Base-by-base conservation (phyloP, 2,329 filamentous ascomycete genomes). In the Hypoxylon sp. region DNA sequence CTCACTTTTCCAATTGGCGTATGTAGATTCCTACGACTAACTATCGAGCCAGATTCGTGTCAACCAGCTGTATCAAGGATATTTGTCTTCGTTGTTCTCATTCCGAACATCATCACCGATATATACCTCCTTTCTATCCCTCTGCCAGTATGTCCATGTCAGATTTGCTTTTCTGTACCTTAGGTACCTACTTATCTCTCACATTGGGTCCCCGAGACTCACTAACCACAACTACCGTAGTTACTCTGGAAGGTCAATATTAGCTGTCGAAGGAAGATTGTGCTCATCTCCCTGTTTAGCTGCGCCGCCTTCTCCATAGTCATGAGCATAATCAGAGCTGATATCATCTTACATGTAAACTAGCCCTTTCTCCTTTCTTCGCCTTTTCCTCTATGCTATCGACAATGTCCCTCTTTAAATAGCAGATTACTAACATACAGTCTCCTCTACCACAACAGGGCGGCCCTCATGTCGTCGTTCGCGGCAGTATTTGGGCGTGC, bases 261-360 rank as follows among this genome's bases (percentile, higher is more conserved):
- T 16, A 75, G 74, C n/a, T 70, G 76, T 57, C 48, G 58, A 9
- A 55, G 61, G 27, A 85, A 85, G 65, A 51, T 81, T 8, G 75
- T 80, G 45, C 76, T 85, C 32, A 75, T 83, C 27, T 54, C 80
- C 14, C 76, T 85, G 45, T 85, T 85, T 71, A 79, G 80, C 55
- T 83, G 82, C 19, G 83, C 81, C 5, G 68, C 83, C 23, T 84
- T 85, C 69, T 78, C 84, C 51, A 84, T 84, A 73, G 78, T 81
- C 23, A 80, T 80, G 25, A 81, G 82, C 1, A 81, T 82, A 56
- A 74, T 85, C 19, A 82, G 83, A 48, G 83, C 80, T 41, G 79
- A 81, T 1, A 72, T 82, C 21, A 83, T 84, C 32, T 5, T 21
- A 7, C 16, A 19, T 3, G 37, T 41, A 21, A 21, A 21, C n/a